Base-by-base conservation (phyloP, 2,329 filamentous ascomycete species). In the Ophiocordyceps camponoti-rufipedis region DNA sequence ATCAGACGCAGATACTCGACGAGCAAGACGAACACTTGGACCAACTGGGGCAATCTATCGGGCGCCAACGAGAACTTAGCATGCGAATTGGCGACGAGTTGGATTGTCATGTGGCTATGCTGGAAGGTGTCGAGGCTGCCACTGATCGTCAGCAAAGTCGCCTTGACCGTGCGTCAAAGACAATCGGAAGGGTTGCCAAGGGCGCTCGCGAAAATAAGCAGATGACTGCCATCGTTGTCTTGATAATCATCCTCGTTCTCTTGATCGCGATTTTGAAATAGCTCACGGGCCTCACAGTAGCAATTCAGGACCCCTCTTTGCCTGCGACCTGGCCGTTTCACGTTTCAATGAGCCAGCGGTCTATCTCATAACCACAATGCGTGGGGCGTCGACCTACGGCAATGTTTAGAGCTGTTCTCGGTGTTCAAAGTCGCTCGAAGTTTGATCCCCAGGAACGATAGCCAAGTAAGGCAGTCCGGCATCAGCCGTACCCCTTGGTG, bases 71-170 rank as follows among this genome's bases (percentile, higher is more conserved):
- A 44, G 85, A 96, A 66, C 70, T 98, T 49, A 88, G 82, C 58
- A 93, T 95, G 67, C 85, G 91, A 66, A 96, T 98, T 56, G 89
- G 91, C 29, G 85, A 95, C 60, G 91, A 98, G 69, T 71, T 98
- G 33, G 91, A 96, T 55, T 82, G 79, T 53, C 91, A 98, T 56
- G 83, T 93, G 35, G 72, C 82, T 53, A 70, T 98, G 69, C 70
- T 98, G 29, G 89, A 95, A 59, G 89, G 94, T 55, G 78, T 93
- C 41, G 91, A 96, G 57, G 74, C 74, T 41, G 74, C 81, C 18
- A 83, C 88, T 8, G 87, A 94, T 59, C 69, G 88, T 47, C 88
- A 96, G 64, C 75, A 82, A 59, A 70, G 69, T 28, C 78, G 84
- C 44, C 68, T 98, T 44, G 77, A 87, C 52, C 71, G 85, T 10